Evolutionary conservation across 371 early-diverging fungal species (phyloP).

Genomic region (Apophysomyces variabilis): DNA sequence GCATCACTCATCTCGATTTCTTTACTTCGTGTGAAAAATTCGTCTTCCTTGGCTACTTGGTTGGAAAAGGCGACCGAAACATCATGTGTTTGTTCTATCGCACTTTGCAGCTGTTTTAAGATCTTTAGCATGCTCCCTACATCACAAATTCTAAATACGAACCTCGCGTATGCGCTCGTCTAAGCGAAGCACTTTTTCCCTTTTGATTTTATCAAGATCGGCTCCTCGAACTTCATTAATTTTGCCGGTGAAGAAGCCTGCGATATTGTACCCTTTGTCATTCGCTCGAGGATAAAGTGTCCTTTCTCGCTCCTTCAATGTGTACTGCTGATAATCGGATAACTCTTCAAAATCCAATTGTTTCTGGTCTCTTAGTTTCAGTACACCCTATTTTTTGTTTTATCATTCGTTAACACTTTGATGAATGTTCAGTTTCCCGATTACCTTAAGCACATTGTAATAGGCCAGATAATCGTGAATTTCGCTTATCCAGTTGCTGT

Average conservation of each 20-base stretch:
- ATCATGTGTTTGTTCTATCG: slow-evolving; percentile 73
- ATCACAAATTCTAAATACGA: slow-evolving; percentile 5
- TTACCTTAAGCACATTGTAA: slow-evolving; percentile 83
- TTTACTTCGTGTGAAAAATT: slow-evolving; percentile 77
- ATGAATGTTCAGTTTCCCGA: background rate
- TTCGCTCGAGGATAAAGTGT: slow-evolving; percentile 57
- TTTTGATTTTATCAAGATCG: slow-evolving; percentile 81
- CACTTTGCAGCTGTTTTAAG: slow-evolving; percentile 72
- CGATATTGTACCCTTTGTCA: slow-evolving; percentile 61
- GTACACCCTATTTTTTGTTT: slow-evolving; percentile 52
- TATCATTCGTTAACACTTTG: background rate
- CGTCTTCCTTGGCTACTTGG: slow-evolving; percentile 82
- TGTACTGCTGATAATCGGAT: slow-evolving; percentile 72
- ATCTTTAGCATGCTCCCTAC: background rate
- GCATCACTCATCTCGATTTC: slow-evolving; percentile 81
- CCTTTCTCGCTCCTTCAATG: slow-evolving; percentile 64
- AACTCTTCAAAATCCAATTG: slow-evolving; percentile 93
- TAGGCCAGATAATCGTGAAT: slow-evolving; percentile 88
- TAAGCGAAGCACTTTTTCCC: slow-evolving; percentile 75
- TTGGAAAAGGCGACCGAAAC: slow-evolving; percentile 77
- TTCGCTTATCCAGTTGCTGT: slow-evolving; percentile 75
- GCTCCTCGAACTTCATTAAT: slow-evolving; percentile 90
- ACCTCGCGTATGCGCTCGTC: slow-evolving; percentile 80
- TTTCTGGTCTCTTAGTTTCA: slow-evolving; percentile 90
- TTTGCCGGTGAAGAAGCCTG: slow-evolving; percentile 84